Conservation (phyloP, 148 eudicot species). For the Drosera capensis region DNA sequence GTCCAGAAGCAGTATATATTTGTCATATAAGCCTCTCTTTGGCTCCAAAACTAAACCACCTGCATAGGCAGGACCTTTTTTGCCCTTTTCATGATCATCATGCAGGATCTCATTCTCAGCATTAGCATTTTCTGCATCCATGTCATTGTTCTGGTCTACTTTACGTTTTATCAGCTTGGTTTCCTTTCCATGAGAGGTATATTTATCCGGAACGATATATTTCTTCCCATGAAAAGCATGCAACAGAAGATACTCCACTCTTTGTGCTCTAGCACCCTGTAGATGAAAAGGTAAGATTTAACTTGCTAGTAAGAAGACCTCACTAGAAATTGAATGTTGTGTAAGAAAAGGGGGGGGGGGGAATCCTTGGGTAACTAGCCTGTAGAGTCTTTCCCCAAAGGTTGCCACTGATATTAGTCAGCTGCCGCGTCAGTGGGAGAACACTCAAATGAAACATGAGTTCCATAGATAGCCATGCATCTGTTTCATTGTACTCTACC, state of each 20-base stretch:
- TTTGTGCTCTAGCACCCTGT: slow-evolving; percentile 97
- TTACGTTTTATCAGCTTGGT: slow-evolving; percentile 57
- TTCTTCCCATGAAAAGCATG: slow-evolving; percentile 95
- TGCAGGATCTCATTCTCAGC: slow-evolving; percentile 38
- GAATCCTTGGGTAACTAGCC: slow-evolving; percentile 22
- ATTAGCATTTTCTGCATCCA: slow-evolving; percentile 23
- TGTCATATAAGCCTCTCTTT: slow-evolving; percentile 90
- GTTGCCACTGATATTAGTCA: slow-evolving; percentile 94
- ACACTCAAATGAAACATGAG: slow-evolving; percentile 95
- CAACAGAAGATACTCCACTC: slow-evolving; percentile 90
- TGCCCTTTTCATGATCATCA: slow-evolving; percentile 40
- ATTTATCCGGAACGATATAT: slow-evolving; percentile 85
- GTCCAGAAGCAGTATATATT: slow-evolving; percentile 82
- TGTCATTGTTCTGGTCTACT: slow-evolving; percentile 27
- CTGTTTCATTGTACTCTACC: slow-evolving; percentile 90
- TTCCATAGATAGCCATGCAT: slow-evolving; percentile 98
- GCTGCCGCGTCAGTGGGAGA: slow-evolving; percentile 93
- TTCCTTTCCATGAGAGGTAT: slow-evolving; percentile 47
- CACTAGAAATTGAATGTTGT: neutral
- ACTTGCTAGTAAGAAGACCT: slow-evolving; percentile 1
- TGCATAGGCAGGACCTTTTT: slow-evolving; percentile 80
- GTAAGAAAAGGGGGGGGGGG: slow-evolving; percentile 1
- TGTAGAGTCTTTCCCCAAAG: slow-evolving; percentile 99
- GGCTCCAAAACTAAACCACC: slow-evolving; percentile 99
- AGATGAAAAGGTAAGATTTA: neutral